A percentile compares a stretch with the other conserved stretches of the same genome.
Evolutionary conservation across 2,329 filamentous ascomycete genomes (phyloP).

Genomic region (Cladosporium sp.): DNA sequence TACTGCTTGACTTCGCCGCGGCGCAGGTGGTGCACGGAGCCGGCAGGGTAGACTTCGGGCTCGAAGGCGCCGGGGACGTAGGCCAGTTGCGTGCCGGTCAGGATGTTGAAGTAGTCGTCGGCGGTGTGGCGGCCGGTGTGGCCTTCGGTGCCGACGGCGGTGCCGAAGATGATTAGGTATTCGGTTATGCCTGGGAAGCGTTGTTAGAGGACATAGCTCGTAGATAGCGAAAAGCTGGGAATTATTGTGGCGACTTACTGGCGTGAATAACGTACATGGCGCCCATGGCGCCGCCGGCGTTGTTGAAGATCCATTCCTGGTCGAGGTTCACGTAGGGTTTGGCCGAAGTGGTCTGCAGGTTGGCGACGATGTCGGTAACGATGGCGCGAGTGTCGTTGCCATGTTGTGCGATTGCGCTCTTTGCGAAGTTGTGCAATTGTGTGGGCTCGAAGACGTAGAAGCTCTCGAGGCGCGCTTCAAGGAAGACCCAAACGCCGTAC

Average conservation of each 20-base stretch:
- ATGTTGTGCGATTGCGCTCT: conserved; percentile 65
- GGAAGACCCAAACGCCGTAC: conserved; percentile 54
- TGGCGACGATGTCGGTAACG: conserved; percentile 67
- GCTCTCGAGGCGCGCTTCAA: conserved; percentile 54
- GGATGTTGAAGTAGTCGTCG: conserved; percentile 93
- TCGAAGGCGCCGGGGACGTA: conserved; percentile 69
- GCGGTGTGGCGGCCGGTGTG: conserved; percentile 87
- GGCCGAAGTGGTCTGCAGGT: conserved; percentile 56
- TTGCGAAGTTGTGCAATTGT: conserved; percentile 68
- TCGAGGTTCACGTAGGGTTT: conserved; percentile 24
- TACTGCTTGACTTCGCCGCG: conserved; percentile 79
- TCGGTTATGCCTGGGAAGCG: conserved; percentile 65
- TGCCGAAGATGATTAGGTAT: conserved; percentile 87
- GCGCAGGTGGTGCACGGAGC: conserved; percentile 69
- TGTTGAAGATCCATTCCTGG: conserved; percentile 90
- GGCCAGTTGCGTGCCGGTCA: conserved; percentile 73
- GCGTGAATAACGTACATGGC: conserved; percentile 89
- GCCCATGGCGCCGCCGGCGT: conserved; percentile 87
- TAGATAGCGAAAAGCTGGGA: too few relatives aligned
- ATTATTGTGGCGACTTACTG: conserved; percentile 53
- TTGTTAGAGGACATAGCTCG: conserved; percentile 29
- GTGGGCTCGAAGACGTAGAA: conserved; percentile 75
- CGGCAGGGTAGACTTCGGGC: conserved; percentile 68
- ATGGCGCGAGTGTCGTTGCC: conserved; percentile 73
- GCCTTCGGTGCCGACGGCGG: conserved; percentile 80